These are phyloP conservation scores for Picea mariana DNA, from an alignment of 83 land plant genomes.

Conservation along the genomic window DNA sequence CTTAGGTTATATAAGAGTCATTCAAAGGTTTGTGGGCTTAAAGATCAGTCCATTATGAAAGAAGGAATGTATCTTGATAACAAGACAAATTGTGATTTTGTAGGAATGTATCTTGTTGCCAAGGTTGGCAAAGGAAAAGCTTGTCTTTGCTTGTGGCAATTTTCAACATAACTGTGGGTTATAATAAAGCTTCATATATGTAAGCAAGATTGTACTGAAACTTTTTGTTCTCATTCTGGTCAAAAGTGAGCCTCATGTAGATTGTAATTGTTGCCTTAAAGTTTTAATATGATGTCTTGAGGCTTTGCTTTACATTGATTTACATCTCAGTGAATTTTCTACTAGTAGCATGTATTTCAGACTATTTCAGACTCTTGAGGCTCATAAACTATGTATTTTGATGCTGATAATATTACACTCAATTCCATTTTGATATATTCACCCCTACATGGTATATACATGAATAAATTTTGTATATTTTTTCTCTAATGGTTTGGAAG, in stretches of 20 bases:
- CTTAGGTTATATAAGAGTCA: no score
- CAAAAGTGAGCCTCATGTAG: neutral
- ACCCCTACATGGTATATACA: no score
- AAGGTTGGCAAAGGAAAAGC: constrained; percentile 52
- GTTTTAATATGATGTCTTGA: neutral
- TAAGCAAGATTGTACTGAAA: neutral
- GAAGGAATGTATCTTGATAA: no score
- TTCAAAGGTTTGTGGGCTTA: no score
- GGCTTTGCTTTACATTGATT: no score
- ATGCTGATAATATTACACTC: no score
- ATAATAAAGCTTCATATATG: constrained; percentile 1
- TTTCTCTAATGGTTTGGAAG: no score
- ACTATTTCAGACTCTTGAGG: no score
- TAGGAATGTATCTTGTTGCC: constrained; percentile 35
- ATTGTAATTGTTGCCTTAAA: neutral
- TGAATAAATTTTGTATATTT: no score
- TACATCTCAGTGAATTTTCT: neutral
- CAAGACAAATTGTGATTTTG: neutral
- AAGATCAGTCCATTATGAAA: no score
- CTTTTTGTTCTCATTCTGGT: neutral
- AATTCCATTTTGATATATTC: no score
- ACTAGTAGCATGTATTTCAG: neutral
- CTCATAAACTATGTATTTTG: no score
- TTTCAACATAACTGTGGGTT: constrained; percentile 9
- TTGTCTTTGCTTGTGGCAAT: constrained; percentile 54